phyloP scores from a whole-genome alignment of 1,139 yeast species.

The Yamadazyma dendronema region DNA sequence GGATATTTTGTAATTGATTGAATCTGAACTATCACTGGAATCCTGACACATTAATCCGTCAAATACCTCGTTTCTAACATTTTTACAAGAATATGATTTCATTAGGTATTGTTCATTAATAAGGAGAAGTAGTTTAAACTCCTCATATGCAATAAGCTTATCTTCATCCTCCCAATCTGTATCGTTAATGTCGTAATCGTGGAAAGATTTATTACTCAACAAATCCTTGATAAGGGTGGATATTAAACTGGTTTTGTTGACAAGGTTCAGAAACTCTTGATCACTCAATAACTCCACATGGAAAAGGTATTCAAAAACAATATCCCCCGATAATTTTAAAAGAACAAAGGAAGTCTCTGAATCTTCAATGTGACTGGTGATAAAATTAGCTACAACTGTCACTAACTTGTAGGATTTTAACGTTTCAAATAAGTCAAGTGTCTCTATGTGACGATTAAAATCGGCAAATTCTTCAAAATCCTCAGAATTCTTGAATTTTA shows the following conservation, averaged over 20 bases:
- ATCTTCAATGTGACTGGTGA: slow-evolving; percentile 28
- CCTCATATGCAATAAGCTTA: slow-evolving; percentile 62
- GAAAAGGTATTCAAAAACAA: slow-evolving; percentile 43
- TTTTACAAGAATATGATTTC: slow-evolving; percentile 39
- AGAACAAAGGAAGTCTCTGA: slow-evolving; percentile 30
- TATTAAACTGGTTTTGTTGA: slow-evolving; percentile 27
- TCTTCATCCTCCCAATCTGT: slow-evolving; percentile 55
- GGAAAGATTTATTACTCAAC: slow-evolving; percentile 48
- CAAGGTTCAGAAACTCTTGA: slow-evolving; percentile 31
- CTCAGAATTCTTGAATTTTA: slow-evolving; percentile 32
- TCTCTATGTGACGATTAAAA: slow-evolving; percentile 15
- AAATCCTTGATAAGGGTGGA: slow-evolving; percentile 49
- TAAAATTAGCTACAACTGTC: slow-evolving; percentile 42
- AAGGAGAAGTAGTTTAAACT: slow-evolving; percentile 70
- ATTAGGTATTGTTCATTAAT: slow-evolving; percentile 86
- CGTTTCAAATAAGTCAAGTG: slow-evolving; percentile 22
- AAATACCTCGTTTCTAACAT: slow-evolving; percentile 47
- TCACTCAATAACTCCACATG: slow-evolving; percentile 35
- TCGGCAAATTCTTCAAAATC: slow-evolving; percentile 13
- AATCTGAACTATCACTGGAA: slow-evolving; percentile 13
- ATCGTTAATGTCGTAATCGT: slow-evolving; percentile 33
- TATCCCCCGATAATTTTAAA: slow-evolving; percentile 41
- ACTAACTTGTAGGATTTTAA: slow-evolving; percentile 46
- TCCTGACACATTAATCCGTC: slow-evolving; percentile 35
- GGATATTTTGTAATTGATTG: slow-evolving; percentile 24